Evolutionary conservation across 2,329 filamentous ascomycete species (phyloP), one percentile per base, ranked within the genome.

Genomic region (Neonectria coccinea): DNA sequence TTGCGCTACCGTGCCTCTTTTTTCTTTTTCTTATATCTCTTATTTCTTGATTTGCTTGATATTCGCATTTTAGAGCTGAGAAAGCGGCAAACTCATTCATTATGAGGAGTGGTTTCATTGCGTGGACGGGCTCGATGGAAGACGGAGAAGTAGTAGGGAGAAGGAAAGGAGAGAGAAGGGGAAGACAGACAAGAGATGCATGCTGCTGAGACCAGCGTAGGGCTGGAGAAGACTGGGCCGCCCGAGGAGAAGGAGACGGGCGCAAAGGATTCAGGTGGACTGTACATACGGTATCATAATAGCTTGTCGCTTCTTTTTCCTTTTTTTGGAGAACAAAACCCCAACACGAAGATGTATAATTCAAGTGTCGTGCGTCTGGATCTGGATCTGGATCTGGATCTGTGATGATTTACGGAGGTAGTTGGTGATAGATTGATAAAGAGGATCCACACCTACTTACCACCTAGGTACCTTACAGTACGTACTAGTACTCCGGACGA

Each of bases 51-150:
- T 63, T 60, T 69, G 66, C 65, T 58, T 63, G 52, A 59, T 48
- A 62, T 68, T 72, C 65, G 72, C 70, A 73, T 74, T 68, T 73
- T 76, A 74, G 74, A 76, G 73, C 73, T 72, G 65, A 68, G 70
- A 63, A 70, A 68, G 68, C 67, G 68, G 70, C 70, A 70, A 66
- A 47, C 63, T 67, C 69, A 73, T 73, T 74, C 72, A 70, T 67
- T 71, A 73, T 64, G 68, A 71, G 68, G 56, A 66, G 64, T 59
- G 59, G 64, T 72, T 68, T 70, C 69, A 65, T 72, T 72, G 57
- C 41, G 58, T 62, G 57, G 50, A 56, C 9, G 31, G 39, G 25
- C 25, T 25, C 25, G 45, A 62, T 53, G 44, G 16, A 39, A 58
- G 59, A 56, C 56, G 33, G 59, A 44, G 39, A 50, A 50, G 59